A percentile compares a stretch with the other conserved stretches of the same genome.
Evolutionary conservation across 2,329 filamentous ascomycete species (phyloP).

Genomic region (Ilyonectria robusta): DNA sequence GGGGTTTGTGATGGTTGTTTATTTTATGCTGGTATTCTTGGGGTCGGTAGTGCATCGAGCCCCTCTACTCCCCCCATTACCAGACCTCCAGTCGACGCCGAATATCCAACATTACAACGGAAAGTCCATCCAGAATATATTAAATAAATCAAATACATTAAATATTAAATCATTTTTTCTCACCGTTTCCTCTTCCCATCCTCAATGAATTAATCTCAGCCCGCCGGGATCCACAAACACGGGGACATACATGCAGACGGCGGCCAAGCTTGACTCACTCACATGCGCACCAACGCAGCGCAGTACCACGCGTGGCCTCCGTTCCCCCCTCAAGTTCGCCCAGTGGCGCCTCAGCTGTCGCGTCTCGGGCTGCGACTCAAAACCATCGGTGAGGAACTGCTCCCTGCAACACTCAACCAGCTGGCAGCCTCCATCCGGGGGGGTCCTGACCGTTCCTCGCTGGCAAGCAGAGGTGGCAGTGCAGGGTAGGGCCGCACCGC

Average conservation of each 20-base stretch:
- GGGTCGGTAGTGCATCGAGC: not conserved
- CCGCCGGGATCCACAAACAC: conserved; percentile 24
- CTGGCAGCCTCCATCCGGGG: conserved; percentile 1
- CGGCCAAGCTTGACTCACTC: conserved; percentile 18
- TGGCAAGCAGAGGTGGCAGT: conserved; percentile 31
- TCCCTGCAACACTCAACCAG: not conserved
- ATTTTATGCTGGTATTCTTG: not conserved
- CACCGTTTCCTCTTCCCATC: conserved; percentile 2
- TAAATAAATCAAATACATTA: conserved; percentile 1
- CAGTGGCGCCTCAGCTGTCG: conserved; percentile 10
- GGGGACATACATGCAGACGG: conserved; percentile 24
- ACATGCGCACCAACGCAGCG: conserved; percentile 20
- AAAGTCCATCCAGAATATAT: not conserved
- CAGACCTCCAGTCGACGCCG: not conserved
- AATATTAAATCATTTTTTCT: conserved; percentile 13
- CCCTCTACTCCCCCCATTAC: not conserved
- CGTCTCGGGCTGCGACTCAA: conserved; percentile 7
- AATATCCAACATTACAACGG: not conserved
- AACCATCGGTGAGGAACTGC: conserved; percentile 21
- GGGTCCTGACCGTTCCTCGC: conserved; percentile 20
- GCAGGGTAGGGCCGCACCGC: conserved; percentile 7
- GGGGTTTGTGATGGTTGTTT: not conserved
- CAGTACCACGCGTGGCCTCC: not conserved
- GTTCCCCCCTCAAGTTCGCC: conserved; percentile 7
- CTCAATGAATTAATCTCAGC: not conserved